Evolutionary conservation across 2,329 filamentous ascomycete species (phyloP).

Genomic region (Colletotrichum sp.): DNA sequence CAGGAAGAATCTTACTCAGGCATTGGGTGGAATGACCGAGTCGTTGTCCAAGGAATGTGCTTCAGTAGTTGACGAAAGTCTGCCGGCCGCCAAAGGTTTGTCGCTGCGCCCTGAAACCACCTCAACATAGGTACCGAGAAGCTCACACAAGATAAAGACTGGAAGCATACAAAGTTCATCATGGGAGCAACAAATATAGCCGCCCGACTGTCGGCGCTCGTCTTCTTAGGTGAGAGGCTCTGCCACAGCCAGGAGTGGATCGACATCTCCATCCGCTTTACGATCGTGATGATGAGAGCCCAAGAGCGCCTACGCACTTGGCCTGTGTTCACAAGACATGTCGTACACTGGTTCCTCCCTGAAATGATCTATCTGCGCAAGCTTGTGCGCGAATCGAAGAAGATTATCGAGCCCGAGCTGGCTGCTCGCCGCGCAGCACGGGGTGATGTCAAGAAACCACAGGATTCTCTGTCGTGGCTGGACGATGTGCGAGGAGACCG

Average conservation of each 20-base stretch:
- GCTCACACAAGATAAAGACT: neutral
- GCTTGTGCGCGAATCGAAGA: neutral
- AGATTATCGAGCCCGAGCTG: neutral
- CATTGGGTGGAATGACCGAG: neutral
- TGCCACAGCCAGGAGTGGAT: neutral
- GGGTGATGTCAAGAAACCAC: neutral
- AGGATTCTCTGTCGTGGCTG: neutral
- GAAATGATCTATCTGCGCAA: neutral
- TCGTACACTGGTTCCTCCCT: neutral
- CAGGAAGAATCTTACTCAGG: neutral
- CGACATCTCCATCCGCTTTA: neutral
- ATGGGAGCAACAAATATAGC: neutral
- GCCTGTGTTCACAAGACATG: neutral
- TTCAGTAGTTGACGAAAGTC: neutral
- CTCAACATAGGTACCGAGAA: neutral
- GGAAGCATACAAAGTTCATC: neutral
- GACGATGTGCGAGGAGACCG: neutral
- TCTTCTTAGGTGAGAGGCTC: neutral
- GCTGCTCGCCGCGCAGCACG: neutral
- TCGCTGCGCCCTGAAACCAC: fast-evolving
- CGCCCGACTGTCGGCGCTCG: neutral
- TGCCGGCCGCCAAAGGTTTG: neutral
- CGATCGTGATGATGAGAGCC: neutral
- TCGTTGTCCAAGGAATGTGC: neutral
- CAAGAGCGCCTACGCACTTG: neutral